These are phyloP conservation scores for Ustilago crameri DNA, from an alignment of 1,284 basidiomycete genomes.

Conservation along the genomic window DNA sequence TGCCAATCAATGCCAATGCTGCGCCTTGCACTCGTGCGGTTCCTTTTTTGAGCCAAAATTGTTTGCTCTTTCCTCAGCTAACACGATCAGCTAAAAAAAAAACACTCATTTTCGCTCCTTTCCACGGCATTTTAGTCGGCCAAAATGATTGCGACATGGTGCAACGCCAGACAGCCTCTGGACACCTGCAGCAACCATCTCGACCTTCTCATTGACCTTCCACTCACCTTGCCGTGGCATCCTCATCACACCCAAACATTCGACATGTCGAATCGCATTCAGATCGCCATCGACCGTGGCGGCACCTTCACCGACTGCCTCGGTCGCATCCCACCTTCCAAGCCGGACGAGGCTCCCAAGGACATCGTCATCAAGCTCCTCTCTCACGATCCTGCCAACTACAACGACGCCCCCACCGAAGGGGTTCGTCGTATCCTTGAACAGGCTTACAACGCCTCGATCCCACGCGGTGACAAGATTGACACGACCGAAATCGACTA, in stretches of 20 bases:
- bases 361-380: constrained; percentile 70
- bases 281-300: constrained; percentile 66
- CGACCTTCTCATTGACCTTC: no score
- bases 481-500: constrained; percentile 89
- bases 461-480: constrained; percentile 77
- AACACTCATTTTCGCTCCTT: neutral
- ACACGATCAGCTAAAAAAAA: neutral
- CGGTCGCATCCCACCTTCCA: constrained; percentile 43
- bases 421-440: constrained; percentile 92
- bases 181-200: no score
- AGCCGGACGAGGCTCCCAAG: constrained; percentile 22
- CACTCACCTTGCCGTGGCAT: no score
- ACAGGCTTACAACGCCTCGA: constrained; percentile 76
- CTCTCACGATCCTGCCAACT: constrained; percentile 75
- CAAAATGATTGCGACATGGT: neutral
- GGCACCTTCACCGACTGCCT: constrained; percentile 67
- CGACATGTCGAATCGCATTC: constrained; percentile 48
- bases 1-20: neutral
- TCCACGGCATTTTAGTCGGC: constrained; percentile 21
- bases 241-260: no score
- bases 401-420: constrained; percentile 91
- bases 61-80: neutral
- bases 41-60: neutral
- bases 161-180: neutral
- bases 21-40: constrained; percentile 8